Base-by-base conservation (phyloP, 495 filamentous ascomycete species). In the Rhypophila decipiens region DNA sequence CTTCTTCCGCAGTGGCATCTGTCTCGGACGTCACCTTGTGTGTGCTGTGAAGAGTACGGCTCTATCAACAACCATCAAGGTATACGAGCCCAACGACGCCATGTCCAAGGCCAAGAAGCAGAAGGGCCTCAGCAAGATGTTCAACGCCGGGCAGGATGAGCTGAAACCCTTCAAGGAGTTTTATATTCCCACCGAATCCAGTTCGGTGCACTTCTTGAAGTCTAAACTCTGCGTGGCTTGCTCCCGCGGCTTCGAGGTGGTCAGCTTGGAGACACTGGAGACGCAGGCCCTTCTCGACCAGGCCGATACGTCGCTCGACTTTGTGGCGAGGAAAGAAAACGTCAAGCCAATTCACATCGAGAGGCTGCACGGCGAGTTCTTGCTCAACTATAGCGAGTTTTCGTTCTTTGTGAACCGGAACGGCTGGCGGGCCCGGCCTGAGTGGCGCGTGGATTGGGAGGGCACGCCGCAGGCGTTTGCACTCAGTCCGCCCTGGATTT, bases 361-460 rank as follows among this genome's bases (percentile, higher is more conserved):
- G 63, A 84, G 94, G 17, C 81, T 97, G 57, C 88, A 91, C 53
- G 88, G 89, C 52, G 94, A 97, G 63, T 99, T 99, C 76, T 75
- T 99, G 35, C 79, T 99, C 44, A 96, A 96, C 65, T 99, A 99
- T 67, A 88, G 87, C 18, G 94, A 99, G 57, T 97, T 96, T 64
- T 94, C 87, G 17, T 97, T 99, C 77, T 99, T 95, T 58, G 93
- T 99, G 57, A 97, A 99, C 67, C 80, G 93, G 43, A 96, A 99
- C 63, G 94, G 94, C 21, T 99, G 94, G 94, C 80, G 94, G 44
- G 90, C 91, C 27, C 77, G 90, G 51, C 86, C 90, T 15, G 94
- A 99, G 60, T 99, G 94, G 94, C 84, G 82, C 50, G 95, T 99
- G 56, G 85, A 87, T 23, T 99, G 94, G 94, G 94, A 99, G 69